These are phyloP conservation scores for Geotrichum phurueaensis DNA, from an alignment of 1,139 yeast species.

Conservation along the genomic window DNA sequence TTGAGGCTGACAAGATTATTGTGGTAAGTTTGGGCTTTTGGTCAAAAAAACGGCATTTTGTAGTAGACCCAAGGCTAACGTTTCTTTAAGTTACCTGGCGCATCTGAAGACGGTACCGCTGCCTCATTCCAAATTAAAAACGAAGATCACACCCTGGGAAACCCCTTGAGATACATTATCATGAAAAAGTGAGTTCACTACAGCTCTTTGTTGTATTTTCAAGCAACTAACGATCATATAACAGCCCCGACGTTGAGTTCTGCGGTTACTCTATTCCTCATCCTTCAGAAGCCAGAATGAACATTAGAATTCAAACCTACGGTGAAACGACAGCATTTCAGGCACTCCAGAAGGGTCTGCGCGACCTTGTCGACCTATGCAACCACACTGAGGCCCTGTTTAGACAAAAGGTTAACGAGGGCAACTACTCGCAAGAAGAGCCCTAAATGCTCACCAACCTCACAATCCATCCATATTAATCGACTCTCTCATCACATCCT, in stretches of 20 bases:
- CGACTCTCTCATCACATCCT: background rate
- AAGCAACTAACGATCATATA: constrained; percentile 6
- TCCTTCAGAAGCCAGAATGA: constrained; percentile 87
- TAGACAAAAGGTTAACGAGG: constrained; percentile 39
- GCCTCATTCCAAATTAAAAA: constrained; percentile 89
- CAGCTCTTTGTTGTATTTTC: background rate
- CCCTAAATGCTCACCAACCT: constrained; percentile 30
- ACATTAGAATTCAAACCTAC: constrained; percentile 89
- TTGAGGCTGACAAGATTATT: constrained; percentile 30
- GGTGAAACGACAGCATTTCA: constrained; percentile 81
- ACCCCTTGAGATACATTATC: constrained; percentile 84
- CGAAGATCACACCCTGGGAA: constrained; percentile 95
- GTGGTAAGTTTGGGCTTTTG: constrained; percentile 23
- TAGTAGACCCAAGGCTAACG: background rate
- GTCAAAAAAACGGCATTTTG: background rate
- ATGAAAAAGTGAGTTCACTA: constrained; percentile 62
- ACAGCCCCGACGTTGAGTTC: constrained; percentile 84
- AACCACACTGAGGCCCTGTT: constrained; percentile 75
- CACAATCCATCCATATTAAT: constrained; percentile 1
- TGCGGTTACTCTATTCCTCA: constrained; percentile 99
- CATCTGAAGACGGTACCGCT: constrained; percentile 91
- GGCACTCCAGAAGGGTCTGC: constrained; percentile 87
- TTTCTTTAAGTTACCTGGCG: constrained; percentile 58
- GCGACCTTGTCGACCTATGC: constrained; percentile 78
- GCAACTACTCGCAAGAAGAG: constrained; percentile 44